Evolutionary conservation across 768 basidiomycete genomes (phyloP), one percentile per base, ranked within the genome.

Genomic region (Leucosporidium creatinivorum): DNA sequence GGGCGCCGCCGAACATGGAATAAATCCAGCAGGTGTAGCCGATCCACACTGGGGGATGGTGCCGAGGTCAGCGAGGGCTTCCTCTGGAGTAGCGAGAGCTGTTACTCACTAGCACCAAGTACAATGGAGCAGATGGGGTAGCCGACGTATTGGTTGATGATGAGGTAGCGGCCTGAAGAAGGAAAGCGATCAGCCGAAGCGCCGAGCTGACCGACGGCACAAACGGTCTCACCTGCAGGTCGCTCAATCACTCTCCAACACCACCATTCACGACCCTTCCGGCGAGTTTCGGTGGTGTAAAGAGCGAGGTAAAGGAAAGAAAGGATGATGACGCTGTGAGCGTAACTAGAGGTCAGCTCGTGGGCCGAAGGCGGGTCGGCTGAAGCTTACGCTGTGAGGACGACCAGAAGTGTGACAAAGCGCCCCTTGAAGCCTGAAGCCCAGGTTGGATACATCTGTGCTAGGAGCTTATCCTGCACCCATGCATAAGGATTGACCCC

Each of bases 111-210:
- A 25, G 25, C 28, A 10, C 44, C 31, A 28, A 63, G 54, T 28
- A 49, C 18, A 39, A 63, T 48, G 26, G 62, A 48, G 55, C 55
- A 57, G 44, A 57, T 19, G 13, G 62, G 62, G 30, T 63, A 63
- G 44, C 8, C 8, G 3, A 56, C 26, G 30, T 63, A 49, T 9
- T 63, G 62, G 55, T 63, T 56, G 10, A 48, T 10, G 52, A 30
- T 44, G 44, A 63, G 23, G 47, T 56, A 63, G 54, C 44, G 55
- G 10, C 55, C 62, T 63, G 61, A 1, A 7, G 15, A 44, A 44
- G 39, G 2, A 6, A 13, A 44, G 39, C 39, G 39, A 44, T 44
- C 8, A 44, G 39, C 39, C 39, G 39, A 44, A 33, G 33, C 33
- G 39, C 39, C 39, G 25, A 10, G n/a, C 39, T 36, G 26, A 5